Percentiles rank a stretch among this genome's conserved stretches.
Conservation (phyloP, 1,284 basidiomycete genomes). For the Malassezia brasiliensis region DNA sequence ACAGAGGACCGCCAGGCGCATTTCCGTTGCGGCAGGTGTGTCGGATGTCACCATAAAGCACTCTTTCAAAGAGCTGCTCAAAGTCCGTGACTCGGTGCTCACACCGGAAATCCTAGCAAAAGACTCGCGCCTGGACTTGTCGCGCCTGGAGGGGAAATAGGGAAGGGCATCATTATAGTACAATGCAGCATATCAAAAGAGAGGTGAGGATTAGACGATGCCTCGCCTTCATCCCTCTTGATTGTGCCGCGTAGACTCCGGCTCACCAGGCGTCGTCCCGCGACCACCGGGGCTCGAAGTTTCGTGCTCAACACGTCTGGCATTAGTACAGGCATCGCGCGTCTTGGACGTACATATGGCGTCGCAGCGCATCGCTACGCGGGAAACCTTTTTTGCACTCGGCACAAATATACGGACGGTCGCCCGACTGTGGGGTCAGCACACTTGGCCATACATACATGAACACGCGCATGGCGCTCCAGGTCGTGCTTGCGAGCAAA, state of each 20-base stretch:
- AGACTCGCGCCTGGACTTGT: slow-evolving; percentile 29
- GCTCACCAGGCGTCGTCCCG: no score
- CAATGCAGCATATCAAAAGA: neutral
- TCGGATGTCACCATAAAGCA: slow-evolving; percentile 91
- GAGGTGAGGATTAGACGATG: no score
- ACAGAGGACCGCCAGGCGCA: slow-evolving; percentile 67
- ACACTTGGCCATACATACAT: slow-evolving; percentile 13
- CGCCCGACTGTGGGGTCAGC: slow-evolving; percentile 24
- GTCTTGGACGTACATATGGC: slow-evolving; percentile 37
- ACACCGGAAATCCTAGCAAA: slow-evolving; percentile 37
- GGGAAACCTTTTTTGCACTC: slow-evolving; percentile 46
- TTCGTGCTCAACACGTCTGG: slow-evolving; percentile 18
- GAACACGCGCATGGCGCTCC: slow-evolving; percentile 43
- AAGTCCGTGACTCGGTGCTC: slow-evolving; percentile 35
- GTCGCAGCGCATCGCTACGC: slow-evolving; percentile 40
- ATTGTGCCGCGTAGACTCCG: no score
- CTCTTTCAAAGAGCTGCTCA: slow-evolving; percentile 54
- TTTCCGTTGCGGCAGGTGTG: slow-evolving; percentile 89
- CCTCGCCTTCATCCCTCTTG: no score
- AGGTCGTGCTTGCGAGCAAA: slow-evolving; percentile 46
- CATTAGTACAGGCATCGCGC: neutral
- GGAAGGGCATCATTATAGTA: neutral
- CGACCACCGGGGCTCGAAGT: neutral
- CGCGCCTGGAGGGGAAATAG: slow-evolving; percentile 19
- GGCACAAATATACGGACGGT: slow-evolving; percentile 46